phyloP scores from a whole-genome alignment of 768 basidiomycete species.

The Leucocoprinus birnbaumii region DNA sequence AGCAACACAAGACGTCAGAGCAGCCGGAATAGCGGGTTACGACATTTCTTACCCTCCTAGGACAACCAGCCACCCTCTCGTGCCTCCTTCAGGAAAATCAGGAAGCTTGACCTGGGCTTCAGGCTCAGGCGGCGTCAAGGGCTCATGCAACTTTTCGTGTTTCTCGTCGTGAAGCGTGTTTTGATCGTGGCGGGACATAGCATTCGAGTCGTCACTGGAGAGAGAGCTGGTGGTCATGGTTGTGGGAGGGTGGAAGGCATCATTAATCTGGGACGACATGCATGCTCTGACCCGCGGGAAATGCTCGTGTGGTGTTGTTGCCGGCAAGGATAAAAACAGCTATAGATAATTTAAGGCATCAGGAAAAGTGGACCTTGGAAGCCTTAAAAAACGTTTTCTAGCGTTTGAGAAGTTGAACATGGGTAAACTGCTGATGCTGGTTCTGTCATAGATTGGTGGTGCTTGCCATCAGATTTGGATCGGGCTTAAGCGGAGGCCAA shows the following conservation, averaged over 20 bases:
- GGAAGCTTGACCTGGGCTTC: not conserved
- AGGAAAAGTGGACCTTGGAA: not conserved
- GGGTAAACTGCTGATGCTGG: not conserved
- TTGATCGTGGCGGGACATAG: not conserved
- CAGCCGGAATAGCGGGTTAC: not conserved
- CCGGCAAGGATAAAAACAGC: not conserved
- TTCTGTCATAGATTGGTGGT: not conserved
- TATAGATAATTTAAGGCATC: not conserved
- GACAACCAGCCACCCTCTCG: constrained; percentile 42
- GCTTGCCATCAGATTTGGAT: constrained; percentile 1
- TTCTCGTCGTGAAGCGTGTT: not conserved
- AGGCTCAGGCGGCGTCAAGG: not conserved
- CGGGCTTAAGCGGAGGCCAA: constrained; percentile 5
- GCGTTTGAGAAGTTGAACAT: not conserved
- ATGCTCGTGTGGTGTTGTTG: constrained; percentile 9
- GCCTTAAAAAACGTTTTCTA: not conserved
- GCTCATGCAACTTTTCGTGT: not conserved
- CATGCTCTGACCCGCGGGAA: constrained; percentile 7
- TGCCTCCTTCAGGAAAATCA: constrained; percentile 42
- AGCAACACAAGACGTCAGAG: constrained; percentile 1
- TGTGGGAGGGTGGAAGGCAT: not conserved
- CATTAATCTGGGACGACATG: constrained; percentile 2
- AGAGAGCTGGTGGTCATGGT: constrained; percentile 10
- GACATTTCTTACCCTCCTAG: constrained; percentile 38
- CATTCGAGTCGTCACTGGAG: constrained; percentile 1